Evolutionary conservation across 495 filamentous ascomycete species (phyloP), one percentile per base, ranked within the genome.

Genomic region (Cercophora samala): DNA sequence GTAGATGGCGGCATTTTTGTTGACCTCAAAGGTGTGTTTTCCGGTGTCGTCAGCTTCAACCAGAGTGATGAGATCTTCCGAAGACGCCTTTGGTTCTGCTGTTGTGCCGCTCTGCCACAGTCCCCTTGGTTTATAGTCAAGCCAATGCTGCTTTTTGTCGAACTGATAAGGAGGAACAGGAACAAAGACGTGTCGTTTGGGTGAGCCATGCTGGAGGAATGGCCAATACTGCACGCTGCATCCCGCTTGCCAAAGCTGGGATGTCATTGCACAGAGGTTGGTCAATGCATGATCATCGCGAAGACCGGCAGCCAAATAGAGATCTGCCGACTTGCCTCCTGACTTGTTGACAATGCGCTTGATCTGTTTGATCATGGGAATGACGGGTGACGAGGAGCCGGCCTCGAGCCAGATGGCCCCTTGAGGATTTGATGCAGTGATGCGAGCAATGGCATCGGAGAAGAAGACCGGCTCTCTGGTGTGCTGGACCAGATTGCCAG

Each of bases 161-260:
- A 88, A 88, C 65, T 85, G 82, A 55, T 86, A 87, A 0, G 85
- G 80, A 13, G 85, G 85, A 0, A 88, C 76, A 1, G 75, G 60
- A n/a, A 86, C 5, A 29, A 29, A 29, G 26, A 8, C 26, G 26
- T 29, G 26, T 29, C 26, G 26, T 5, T 29, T 5, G 4, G 4
- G 26, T 5, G 26, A 8, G 0, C 26, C 26, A 29, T 29, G 26
- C 26, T 29, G 17, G 53, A 58, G 60, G 60, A 59, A 63, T 0
- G 25, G 60, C 65, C 65, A 67, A 51, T 19, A 54, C 6, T 9
- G 11, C 2, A 46, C 60, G 1, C 4, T 3, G 21, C 5, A 8
- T 4, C 65, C 65, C 17, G 2, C 15, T 11, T 17, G 26, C 65
- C 65, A 67, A 13, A 67, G 60, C 5, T 46, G 3, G 15, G 9